phyloP scores from a whole-genome alignment of 139 green algal genomes.

The Tetradesmus obliquus region DNA sequence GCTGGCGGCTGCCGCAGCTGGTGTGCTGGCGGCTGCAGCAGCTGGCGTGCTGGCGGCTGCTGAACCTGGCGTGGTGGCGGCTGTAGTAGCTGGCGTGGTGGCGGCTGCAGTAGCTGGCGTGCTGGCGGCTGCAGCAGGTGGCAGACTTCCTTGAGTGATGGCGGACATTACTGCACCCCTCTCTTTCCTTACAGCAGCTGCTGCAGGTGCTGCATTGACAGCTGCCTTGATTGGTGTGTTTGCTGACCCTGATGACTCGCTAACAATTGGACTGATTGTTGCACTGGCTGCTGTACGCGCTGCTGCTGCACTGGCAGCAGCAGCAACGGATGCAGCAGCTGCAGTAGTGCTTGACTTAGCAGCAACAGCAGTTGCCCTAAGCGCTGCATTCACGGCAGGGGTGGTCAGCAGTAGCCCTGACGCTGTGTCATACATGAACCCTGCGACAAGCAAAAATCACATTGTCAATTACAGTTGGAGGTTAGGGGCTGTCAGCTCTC shows the following conservation, averaged over 20 bases:
- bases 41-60: neutral
- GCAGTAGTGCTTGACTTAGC: neutral
- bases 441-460: neutral
- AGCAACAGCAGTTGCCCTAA: neutral
- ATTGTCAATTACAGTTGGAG: neutral
- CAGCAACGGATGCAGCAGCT: neutral
- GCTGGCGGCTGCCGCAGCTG: conserved; percentile 7
- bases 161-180: too few species aligned
- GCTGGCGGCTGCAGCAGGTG: conserved; percentile 6
- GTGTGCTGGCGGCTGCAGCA: neutral
- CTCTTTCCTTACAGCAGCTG: neutral
- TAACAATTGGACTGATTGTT: neutral
- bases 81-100: neutral
- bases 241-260: neutral
- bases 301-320: neutral
- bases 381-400: neutral
- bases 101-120: neutral
- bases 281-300: neutral
- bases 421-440: neutral
- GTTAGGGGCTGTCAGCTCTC: neutral
- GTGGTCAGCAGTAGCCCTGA: neutral
- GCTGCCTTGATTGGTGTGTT: neutral
- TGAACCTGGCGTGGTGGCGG: neutral
- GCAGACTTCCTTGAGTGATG: neutral
- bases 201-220: neutral